A percentile compares a stretch with the other conserved stretches of the same genome.
phyloP scores from a whole-genome alignment of 495 filamentous ascomycete genomes.

The Annulohypoxylon maeteangense region DNA sequence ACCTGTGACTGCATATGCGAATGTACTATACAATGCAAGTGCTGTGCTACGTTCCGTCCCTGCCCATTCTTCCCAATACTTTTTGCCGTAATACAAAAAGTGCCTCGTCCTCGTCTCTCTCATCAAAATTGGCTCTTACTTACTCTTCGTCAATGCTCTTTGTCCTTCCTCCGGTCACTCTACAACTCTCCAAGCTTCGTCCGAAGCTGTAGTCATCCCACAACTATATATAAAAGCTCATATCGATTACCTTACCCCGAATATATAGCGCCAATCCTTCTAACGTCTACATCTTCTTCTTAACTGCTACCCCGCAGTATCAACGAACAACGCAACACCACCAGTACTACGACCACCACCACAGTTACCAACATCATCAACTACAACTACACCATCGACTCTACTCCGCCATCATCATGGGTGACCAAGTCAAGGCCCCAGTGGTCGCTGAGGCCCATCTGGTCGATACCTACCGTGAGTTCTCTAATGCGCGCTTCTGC shows the following conservation, averaged over 20 bases:
- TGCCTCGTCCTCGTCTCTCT: slow-evolving; percentile 37
- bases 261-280: slow-evolving; percentile 25
- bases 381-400: slow-evolving; percentile 40
- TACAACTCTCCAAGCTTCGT: background rate
- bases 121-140: slow-evolving; percentile 21
- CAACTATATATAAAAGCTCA: slow-evolving; percentile 28
- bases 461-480: slow-evolving; percentile 81
- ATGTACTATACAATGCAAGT: slow-evolving; percentile 28
- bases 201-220: slow-evolving; percentile 19
- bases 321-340: slow-evolving; percentile 33
- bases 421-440: slow-evolving; percentile 69
- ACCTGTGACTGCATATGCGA: slow-evolving; percentile 28
- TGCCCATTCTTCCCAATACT: slow-evolving; percentile 36
- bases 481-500: slow-evolving; percentile 19
- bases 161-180: slow-evolving; percentile 2
- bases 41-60: slow-evolving; percentile 16
- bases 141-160: slow-evolving; percentile 27
- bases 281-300: slow-evolving; percentile 2
- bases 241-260: background rate
- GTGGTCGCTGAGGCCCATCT: slow-evolving; percentile 88
- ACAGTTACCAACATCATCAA: slow-evolving; percentile 42
- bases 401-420: slow-evolving; percentile 66
- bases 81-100: slow-evolving; percentile 47
- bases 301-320: slow-evolving; percentile 40
- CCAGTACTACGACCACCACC: slow-evolving; percentile 19